Evolutionary conservation across 345 rosid genomes (phyloP).

Genomic region (Trapa incisa): DNA sequence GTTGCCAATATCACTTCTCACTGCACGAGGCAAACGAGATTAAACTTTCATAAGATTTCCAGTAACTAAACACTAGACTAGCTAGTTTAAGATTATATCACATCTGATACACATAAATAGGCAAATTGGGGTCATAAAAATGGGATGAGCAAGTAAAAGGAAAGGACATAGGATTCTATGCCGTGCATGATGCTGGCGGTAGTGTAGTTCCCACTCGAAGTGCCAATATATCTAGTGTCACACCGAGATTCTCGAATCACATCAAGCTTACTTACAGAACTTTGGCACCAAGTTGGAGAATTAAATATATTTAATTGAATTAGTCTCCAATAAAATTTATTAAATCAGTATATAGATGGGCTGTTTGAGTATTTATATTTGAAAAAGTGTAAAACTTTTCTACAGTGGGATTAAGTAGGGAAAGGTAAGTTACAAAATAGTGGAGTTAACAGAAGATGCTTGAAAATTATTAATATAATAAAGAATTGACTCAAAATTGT

Average conservation of each 20-base stretch:
- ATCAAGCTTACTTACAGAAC: not conserved
- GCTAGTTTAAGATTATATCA: not conserved
- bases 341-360: too few species aligned
- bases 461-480: too few species aligned
- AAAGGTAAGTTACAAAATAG: too few species aligned
- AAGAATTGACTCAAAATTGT: too few species aligned
- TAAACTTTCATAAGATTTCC: too few species aligned
- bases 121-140: not conserved
- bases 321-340: too few species aligned
- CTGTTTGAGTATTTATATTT: too few species aligned
- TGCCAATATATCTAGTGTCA: slow-evolving; percentile 83
- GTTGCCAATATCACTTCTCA: slow-evolving; percentile 36
- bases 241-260: slow-evolving; percentile 37
- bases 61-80: too few species aligned
- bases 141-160: not conserved
- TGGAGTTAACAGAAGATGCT: too few species aligned
- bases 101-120: not conserved
- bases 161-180: slow-evolving; percentile 15
- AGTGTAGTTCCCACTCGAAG: slow-evolving; percentile 76
- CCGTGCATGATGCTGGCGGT: slow-evolving; percentile 53
- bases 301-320: too few species aligned
- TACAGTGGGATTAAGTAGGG: too few species aligned
- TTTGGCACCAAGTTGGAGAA: slow-evolving; percentile 51
- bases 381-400: too few species aligned
- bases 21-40: slow-evolving; percentile 19